A percentile compares a stretch with the other conserved stretches of the same genome.
phyloP scores from a whole-genome alignment of 768 basidiomycete genomes.

The Pholiota microspora region DNA sequence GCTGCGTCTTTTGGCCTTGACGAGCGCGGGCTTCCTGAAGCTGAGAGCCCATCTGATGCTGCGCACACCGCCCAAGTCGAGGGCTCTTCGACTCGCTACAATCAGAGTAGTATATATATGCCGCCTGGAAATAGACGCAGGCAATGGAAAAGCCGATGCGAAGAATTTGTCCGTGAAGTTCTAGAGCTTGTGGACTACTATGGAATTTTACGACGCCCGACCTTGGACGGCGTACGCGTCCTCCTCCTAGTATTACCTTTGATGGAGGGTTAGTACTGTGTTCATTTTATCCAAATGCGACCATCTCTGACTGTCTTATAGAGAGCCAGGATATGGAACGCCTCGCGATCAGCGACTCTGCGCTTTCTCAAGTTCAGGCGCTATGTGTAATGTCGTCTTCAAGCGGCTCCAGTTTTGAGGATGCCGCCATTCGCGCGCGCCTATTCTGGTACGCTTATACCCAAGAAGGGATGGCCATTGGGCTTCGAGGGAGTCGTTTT shows the following conservation, averaged over 20 bases:
- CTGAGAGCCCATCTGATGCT: conserved; percentile 24
- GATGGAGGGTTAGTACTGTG: conserved; percentile 63
- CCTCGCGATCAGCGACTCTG: conserved; percentile 74
- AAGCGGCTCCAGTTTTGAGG: conserved; percentile 39
- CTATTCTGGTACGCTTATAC: conserved; percentile 90
- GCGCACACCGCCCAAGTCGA: neutral
- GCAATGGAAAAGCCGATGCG: conserved; percentile 52
- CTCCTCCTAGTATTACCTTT: conserved; percentile 80
- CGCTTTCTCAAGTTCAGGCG: conserved; percentile 77
- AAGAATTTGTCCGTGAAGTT: conserved; percentile 73
- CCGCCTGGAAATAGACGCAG: conserved; percentile 33
- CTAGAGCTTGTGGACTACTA: conserved; percentile 78
- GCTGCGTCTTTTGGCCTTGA: conserved; percentile 87
- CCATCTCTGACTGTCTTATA: conserved; percentile 17
- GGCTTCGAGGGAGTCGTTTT: conserved; percentile 81
- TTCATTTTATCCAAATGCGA: neutral
- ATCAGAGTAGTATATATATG: conserved; percentile 25
- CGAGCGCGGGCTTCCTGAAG: conserved; percentile 62
- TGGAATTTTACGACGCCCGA: conserved; percentile 75
- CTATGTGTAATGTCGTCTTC: conserved; percentile 59
- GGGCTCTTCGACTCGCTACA: conserved; percentile 10
- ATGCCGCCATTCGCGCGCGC: conserved; percentile 67
- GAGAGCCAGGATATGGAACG: conserved; percentile 47
- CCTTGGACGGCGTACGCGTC: conserved; percentile 84
- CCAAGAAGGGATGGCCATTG: conserved; percentile 81